Evolutionary conservation across 2,329 filamentous ascomycete species (phyloP).

Genomic region (Lachnellula suecica): DNA sequence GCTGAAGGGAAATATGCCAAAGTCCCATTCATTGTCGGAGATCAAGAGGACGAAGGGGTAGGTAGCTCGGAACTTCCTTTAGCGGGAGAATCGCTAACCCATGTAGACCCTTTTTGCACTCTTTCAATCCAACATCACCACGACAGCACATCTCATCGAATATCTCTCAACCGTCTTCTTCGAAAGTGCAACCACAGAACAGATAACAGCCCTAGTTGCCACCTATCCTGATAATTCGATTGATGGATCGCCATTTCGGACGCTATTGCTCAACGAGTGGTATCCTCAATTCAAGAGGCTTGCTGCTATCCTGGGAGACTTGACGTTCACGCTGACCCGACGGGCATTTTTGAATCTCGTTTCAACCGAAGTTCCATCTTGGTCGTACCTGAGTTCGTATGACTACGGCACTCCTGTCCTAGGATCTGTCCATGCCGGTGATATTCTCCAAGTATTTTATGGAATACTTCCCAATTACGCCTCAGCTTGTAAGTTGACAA

Average conservation of each 20-base stretch:
- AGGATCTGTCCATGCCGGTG: conserved; percentile 74
- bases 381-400: conserved; percentile 77
- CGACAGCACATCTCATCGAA: conserved; percentile 52
- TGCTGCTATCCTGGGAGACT: conserved; percentile 72
- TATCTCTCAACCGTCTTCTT: conserved; percentile 66
- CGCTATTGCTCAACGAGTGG: conserved; percentile 68
- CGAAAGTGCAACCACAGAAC: conserved; percentile 46
- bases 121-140: conserved; percentile 68
- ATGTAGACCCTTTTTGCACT: conserved; percentile 65
- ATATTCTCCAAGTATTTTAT: conserved; percentile 65
- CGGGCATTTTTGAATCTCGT: conserved; percentile 59
- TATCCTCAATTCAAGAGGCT: conserved; percentile 78
- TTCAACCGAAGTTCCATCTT: conserved; percentile 54
- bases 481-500: conserved; percentile 39
- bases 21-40: conserved; percentile 65
- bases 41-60: conserved; percentile 76
- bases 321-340: conserved; percentile 72
- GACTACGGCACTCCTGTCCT: conserved; percentile 68
- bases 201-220: conserved; percentile 56
- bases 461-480: conserved; percentile 43
- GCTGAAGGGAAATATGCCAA: conserved; percentile 52
- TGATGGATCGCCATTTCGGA: conserved; percentile 71
- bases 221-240: conserved; percentile 54
- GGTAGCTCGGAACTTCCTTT: not conserved
- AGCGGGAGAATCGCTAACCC: not conserved